phyloP scores from a whole-genome alignment of 768 basidiomycete genomes.

The Coprinellus micaceus region DNA sequence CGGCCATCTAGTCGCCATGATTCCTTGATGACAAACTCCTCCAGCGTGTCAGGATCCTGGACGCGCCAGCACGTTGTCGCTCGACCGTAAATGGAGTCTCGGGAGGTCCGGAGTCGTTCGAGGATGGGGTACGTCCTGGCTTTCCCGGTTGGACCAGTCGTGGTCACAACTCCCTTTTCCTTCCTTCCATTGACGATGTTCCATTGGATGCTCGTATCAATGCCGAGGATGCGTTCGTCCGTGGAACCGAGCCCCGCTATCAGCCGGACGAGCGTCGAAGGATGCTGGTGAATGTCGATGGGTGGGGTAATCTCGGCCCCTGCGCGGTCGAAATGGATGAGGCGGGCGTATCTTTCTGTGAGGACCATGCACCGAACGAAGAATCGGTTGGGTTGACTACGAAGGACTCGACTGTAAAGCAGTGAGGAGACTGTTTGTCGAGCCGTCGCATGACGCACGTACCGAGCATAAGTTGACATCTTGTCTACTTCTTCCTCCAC shows the following conservation, averaged over 20 bases:
- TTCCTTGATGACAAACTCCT: background rate
- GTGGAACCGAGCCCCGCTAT: background rate
- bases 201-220: slow-evolving; percentile 1
- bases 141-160: background rate
- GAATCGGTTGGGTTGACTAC: background rate
- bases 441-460: no score
- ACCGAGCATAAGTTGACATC: no score
- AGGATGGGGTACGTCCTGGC: no score
- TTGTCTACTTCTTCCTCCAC: no score
- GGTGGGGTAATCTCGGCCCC: background rate
- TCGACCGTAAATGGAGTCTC: background rate
- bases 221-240: background rate
- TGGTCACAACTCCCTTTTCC: background rate
- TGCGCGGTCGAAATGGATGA: slow-evolving; percentile 1
- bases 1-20: background rate
- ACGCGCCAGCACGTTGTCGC: background rate
- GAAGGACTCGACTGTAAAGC: no score
- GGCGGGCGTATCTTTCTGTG: background rate
- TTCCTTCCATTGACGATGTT: background rate
- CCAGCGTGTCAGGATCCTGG: background rate
- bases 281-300: slow-evolving; percentile 1
- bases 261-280: background rate
- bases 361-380: background rate
- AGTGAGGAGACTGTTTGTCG: no score
- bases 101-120: background rate